Conservation (phyloP, 2,329 filamentous ascomycete species). For the Fusarium xyrophilum region DNA sequence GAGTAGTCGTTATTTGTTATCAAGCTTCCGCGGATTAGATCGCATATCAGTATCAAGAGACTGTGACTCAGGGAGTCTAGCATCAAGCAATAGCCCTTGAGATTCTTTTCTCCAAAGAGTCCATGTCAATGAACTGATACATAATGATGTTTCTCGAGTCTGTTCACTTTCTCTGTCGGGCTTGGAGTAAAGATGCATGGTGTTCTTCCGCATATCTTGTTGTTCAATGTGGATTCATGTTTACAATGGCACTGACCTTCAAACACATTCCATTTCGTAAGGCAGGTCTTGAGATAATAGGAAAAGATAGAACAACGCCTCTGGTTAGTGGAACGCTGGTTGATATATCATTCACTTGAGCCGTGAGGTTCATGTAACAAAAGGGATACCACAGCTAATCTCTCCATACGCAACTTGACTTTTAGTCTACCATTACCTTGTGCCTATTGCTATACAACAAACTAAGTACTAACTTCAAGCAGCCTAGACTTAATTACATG, state of each 20-base stretch:
- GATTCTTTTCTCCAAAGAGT: no score
- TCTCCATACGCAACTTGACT: neutral
- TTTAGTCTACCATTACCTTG: rapidly evolving
- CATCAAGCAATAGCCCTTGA: neutral
- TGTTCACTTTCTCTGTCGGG: neutral
- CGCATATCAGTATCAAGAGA: neutral
- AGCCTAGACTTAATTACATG: neutral
- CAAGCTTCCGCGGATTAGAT: neutral
- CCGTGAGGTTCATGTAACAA: neutral
- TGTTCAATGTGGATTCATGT: no score
- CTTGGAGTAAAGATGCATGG: neutral
- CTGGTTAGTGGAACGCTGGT: rapidly evolving
- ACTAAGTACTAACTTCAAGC: rapidly evolving
- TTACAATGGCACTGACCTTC: no score
- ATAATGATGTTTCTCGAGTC: no score
- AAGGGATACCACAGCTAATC: neutral
- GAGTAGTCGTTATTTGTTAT: neutral
- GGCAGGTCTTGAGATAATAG: neutral
- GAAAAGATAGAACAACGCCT: neutral
- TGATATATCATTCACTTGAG: neutral
- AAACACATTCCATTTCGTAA: no score
- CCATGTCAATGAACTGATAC: no score
- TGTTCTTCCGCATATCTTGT: neutral
- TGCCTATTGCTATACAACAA: neutral
- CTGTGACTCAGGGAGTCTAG: no score